Conservation (phyloP, 2,329 filamentous ascomycete species). For the Orbilia oligospora region DNA sequence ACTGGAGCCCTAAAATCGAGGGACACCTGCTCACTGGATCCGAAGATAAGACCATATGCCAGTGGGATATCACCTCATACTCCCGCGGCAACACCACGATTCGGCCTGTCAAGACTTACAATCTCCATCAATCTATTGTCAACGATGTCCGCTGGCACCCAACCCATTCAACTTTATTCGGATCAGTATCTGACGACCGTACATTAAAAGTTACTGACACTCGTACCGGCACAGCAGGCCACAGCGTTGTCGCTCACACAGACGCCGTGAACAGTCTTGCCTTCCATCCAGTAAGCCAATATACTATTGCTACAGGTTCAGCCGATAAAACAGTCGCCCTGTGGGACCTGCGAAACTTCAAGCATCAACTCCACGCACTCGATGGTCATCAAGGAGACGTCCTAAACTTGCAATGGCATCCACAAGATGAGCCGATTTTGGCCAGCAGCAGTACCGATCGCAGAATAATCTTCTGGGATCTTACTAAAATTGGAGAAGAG, state of each 20-base stretch:
- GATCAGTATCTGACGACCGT: constrained; percentile 93
- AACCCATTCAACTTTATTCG: constrained; percentile 85
- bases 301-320: constrained; percentile 90
- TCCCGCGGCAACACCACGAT: constrained; percentile 79
- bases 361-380: constrained; percentile 88
- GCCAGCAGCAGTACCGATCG: constrained; percentile 94
- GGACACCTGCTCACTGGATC: constrained; percentile 90
- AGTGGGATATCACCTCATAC: constrained; percentile 90
- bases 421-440: constrained; percentile 86
- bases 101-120: constrained; percentile 81
- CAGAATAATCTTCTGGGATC: constrained; percentile 95
- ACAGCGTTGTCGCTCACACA: constrained; percentile 76
- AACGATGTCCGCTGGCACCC: constrained; percentile 98
- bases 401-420: constrained; percentile 94
- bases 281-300: constrained; percentile 93
- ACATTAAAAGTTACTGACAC: constrained; percentile 92
- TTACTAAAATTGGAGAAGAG: constrained; percentile 91
- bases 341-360: constrained; percentile 94
- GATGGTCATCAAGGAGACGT: constrained; percentile 91
- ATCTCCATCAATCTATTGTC: constrained; percentile 85
- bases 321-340: constrained; percentile 95
- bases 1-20: constrained; percentile 88
- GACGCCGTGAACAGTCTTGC: constrained; percentile 97
- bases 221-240: constrained; percentile 78
- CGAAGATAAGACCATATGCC: constrained; percentile 89